Evolutionary conservation across 495 filamentous ascomycete species (phyloP), one percentile per base, ranked within the genome.

Genomic region (Talaromyces thailandensis): DNA sequence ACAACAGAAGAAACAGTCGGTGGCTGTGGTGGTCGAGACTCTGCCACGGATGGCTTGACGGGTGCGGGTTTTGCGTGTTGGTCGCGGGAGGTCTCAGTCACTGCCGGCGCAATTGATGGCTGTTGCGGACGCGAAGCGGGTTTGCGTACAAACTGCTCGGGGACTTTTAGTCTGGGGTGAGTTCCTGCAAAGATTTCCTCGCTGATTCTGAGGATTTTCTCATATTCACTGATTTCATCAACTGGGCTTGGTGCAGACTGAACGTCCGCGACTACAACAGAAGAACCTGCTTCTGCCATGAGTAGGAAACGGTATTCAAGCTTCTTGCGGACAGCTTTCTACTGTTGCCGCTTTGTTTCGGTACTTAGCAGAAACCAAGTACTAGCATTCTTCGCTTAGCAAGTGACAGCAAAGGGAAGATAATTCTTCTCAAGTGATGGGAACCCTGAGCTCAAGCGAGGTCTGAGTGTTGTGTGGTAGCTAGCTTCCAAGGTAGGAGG

Each of bases 111-210:
- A 60, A 69, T 66, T 53, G 35, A 60, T 40, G 64, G 56, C 58
- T 66, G 63, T 24, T 56, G 32, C 9, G 66, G 70, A 64, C 70
- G 72, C 60, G 64, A 63, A 62, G 60, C 71, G 55, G 65, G 65
- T 66, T 87, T 86, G 65, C 79, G 82, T 66, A 83, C 72, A 63
- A 83, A 79, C 64, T 81, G 77, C 58, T 82, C 73, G 24, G 86
- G 85, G 56, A 87, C 80, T 64, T 87, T 91, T 73, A 93, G 82
- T 64, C 84, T 83, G 57, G 89, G 84, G 73, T 94, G 90, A 66
- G 81, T 84, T 58, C 88, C 88, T 64, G 86, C 79, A 71, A 89
- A 81, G 61, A 96, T 82, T 55, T 88, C 82, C 79, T 93, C 87
- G 67, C 84, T 87, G 67, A 96, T 85, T 62, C 75, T 81, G 60